Evolutionary conservation across 805 yeast species (phyloP).

Genomic region (Lachancea nothofagi): DNA sequence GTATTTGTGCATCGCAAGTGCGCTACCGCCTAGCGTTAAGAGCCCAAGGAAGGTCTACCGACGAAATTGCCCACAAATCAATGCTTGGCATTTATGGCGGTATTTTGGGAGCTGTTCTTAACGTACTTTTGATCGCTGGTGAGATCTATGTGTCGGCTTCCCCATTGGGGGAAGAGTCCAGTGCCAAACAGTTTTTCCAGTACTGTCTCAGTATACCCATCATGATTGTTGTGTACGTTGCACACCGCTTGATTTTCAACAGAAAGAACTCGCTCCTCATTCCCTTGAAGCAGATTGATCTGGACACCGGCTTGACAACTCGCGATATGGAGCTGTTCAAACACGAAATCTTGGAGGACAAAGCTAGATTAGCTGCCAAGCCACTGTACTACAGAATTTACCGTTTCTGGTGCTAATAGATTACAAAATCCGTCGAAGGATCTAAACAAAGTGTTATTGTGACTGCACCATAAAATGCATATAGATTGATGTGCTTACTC

Average conservation of each 20-base stretch:
- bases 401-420: slow-evolving; percentile 36
- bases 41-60: slow-evolving; percentile 49
- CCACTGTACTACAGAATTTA: slow-evolving; percentile 33
- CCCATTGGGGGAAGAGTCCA: slow-evolving; percentile 44
- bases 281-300: slow-evolving; percentile 45
- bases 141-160: slow-evolving; percentile 70
- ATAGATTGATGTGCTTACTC: too few species aligned
- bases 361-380: slow-evolving; percentile 29
- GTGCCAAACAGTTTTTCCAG: slow-evolving; percentile 43
- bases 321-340: slow-evolving; percentile 42
- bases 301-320: slow-evolving; percentile 51
- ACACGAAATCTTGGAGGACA: slow-evolving; percentile 34
- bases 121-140: slow-evolving; percentile 50
- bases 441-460: too few species aligned
- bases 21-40: slow-evolving; percentile 55
- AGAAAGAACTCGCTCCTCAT: slow-evolving; percentile 33
- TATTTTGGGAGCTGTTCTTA: slow-evolving; percentile 45
- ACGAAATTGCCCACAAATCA: slow-evolving; percentile 54
- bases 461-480: too few species aligned
- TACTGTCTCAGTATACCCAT: slow-evolving; percentile 46
- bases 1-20: slow-evolving; percentile 62
- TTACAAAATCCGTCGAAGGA: too few species aligned
- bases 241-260: slow-evolving; percentile 40
- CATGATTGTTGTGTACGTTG: slow-evolving; percentile 40
- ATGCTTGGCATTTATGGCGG: slow-evolving; percentile 59